These are phyloP conservation scores for Cercospora sojina DNA, from an alignment of 2,329 filamentous ascomycete genomes.

Conservation along the genomic window DNA sequence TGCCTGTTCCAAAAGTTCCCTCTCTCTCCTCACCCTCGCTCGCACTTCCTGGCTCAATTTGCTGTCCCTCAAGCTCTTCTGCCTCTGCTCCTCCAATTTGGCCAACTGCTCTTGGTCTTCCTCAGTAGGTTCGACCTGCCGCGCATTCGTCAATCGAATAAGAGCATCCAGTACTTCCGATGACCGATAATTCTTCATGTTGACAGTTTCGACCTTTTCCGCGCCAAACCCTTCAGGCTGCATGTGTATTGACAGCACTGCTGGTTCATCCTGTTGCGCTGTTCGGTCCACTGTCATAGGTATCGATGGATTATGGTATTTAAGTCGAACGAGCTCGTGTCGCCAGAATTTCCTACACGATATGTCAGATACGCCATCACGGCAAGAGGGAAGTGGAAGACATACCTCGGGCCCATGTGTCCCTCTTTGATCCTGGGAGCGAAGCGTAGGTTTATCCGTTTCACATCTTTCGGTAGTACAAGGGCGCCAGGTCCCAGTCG, in stretches of 20 bases:
- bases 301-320: slow-evolving; percentile 88
- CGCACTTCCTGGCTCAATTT: slow-evolving; percentile 54
- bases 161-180: slow-evolving; percentile 64
- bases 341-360: slow-evolving; percentile 79
- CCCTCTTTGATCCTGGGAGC: slow-evolving; percentile 61
- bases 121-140: slow-evolving; percentile 55
- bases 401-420: slow-evolving; percentile 70
- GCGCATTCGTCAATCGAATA: slow-evolving; percentile 61
- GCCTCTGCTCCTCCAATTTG: slow-evolving; percentile 56
- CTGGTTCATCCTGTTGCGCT: slow-evolving; percentile 54
- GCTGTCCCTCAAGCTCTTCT: slow-evolving; percentile 56
- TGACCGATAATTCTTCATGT: slow-evolving; percentile 63
- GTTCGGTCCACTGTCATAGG: slow-evolving; percentile 79
- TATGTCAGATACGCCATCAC: slow-evolving; percentile 26
- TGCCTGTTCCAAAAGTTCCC: slow-evolving; percentile 57
- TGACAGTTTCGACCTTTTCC: slow-evolving; percentile 44
- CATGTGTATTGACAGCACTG: slow-evolving; percentile 66
- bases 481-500: slow-evolving; percentile 81
- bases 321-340: slow-evolving; percentile 76
- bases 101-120: slow-evolving; percentile 61
- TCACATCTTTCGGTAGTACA: slow-evolving; percentile 72
- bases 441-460: slow-evolving; percentile 73
- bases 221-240: slow-evolving; percentile 35
- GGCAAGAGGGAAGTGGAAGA: slow-evolving; percentile 23
- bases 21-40: slow-evolving; percentile 61